A percentile compares a stretch with the other conserved stretches of the same genome.
These are phyloP conservation scores for Xanthoconium stramineum DNA, from an alignment of 768 basidiomycete genomes.

Conservation along the genomic window DNA sequence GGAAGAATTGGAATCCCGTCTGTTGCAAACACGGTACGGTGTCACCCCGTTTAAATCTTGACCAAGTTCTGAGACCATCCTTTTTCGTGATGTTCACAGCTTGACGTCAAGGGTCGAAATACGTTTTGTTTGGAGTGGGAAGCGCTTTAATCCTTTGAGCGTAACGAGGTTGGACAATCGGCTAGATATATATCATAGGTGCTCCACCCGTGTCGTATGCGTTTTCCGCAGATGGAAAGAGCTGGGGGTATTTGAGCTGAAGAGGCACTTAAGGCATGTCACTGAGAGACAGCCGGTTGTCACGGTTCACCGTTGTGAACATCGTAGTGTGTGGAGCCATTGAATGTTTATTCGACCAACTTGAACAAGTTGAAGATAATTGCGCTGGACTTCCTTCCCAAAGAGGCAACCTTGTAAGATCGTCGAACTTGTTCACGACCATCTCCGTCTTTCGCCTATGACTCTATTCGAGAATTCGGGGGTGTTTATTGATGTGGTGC, in stretches of 20 bases:
- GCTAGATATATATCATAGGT: slow-evolving; percentile 7
- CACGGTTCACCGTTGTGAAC: not conserved
- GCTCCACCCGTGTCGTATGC: slow-evolving; percentile 8
- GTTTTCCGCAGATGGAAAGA: slow-evolving; percentile 3
- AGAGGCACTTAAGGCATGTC: not conserved
- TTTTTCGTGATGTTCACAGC: slow-evolving; percentile 4
- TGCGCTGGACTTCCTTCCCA: not conserved
- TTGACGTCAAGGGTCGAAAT: slow-evolving; percentile 32
- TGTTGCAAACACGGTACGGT: not conserved
- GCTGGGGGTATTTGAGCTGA: not conserved
- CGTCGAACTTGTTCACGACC: slow-evolving; percentile 7
- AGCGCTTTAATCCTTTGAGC: not conserved
- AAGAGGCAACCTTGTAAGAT: slow-evolving; percentile 19
- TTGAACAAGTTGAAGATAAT: no score
- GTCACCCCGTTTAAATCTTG: slow-evolving; percentile 24
- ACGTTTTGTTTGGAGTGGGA: slow-evolving; percentile 1
- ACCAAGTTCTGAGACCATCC: not conserved
- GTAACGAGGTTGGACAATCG: slow-evolving; percentile 7
- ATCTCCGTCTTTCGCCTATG: slow-evolving; percentile 13
- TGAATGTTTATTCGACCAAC: not conserved
- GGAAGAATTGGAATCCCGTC: slow-evolving; percentile 13
- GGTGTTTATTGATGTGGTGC: slow-evolving; percentile 7
- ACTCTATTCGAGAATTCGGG: slow-evolving; percentile 5
- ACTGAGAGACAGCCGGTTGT: not conserved
- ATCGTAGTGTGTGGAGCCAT: slow-evolving; percentile 7